These are phyloP conservation scores for Golubevia sp. DNA, from an alignment of 1,284 basidiomycete species.

Conservation along the genomic window DNA sequence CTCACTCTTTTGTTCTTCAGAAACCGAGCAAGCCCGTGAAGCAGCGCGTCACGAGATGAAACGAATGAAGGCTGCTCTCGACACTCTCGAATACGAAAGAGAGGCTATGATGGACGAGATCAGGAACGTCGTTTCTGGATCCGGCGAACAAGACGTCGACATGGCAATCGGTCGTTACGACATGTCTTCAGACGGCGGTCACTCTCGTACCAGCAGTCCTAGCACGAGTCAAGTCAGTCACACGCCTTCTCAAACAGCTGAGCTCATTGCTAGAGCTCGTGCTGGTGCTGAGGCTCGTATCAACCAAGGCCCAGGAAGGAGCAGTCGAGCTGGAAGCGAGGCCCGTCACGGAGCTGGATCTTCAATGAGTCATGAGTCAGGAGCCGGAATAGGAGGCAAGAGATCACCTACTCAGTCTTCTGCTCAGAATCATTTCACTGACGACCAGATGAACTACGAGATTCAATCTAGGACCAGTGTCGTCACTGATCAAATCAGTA, in stretches of 20 bases:
- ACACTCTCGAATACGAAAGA: constrained; percentile 30
- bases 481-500: constrained; percentile 48
- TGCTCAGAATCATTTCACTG: constrained; percentile 39
- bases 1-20: constrained; percentile 7
- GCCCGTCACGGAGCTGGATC: neutral
- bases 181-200: neutral
- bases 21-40: constrained; percentile 48
- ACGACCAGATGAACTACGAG: constrained; percentile 54
- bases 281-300: constrained; percentile 47
- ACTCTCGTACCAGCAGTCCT: constrained; percentile 11
- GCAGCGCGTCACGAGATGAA: constrained; percentile 37
- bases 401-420: constrained; percentile 4
- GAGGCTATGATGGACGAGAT: constrained; percentile 58
- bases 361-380: neutral
- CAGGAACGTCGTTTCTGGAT: constrained; percentile 29
- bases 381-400: constrained; percentile 3
- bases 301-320: neutral
- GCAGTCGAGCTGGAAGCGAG: neutral
- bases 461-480: constrained; percentile 43
- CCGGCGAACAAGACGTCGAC: neutral
- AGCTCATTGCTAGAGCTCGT: constrained; percentile 40
- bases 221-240: constrained; percentile 6
- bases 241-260: constrained; percentile 20
- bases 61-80: constrained; percentile 43
- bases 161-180: neutral